Conservation (phyloP, 2,329 filamentous ascomycete genomes). For the Cladosporium sp. region DNA sequence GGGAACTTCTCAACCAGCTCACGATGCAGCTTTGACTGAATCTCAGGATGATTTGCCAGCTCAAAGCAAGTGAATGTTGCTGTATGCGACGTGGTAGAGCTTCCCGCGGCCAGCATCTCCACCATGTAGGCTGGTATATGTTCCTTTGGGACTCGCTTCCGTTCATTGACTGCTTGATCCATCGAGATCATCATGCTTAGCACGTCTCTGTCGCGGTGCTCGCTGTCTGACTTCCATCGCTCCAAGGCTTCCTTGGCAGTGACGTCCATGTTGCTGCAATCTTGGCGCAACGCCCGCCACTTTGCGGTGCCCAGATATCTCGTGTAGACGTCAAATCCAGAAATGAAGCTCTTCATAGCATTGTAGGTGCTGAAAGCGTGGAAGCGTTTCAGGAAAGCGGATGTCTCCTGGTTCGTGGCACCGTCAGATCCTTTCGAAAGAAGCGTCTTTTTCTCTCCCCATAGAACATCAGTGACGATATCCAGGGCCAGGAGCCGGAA, state of each 20-base stretch:
- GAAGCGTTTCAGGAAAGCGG: slow-evolving; percentile 22
- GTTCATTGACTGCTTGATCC: slow-evolving; percentile 16
- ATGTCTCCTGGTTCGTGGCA: slow-evolving; percentile 1
- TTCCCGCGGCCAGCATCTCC: slow-evolving; percentile 25
- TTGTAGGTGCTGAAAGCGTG: slow-evolving; percentile 25
- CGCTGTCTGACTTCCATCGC: slow-evolving; percentile 13
- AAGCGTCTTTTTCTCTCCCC: slow-evolving; percentile 22
- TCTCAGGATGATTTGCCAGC: slow-evolving; percentile 19
- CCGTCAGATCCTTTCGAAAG: slow-evolving; percentile 1
- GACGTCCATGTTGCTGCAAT: slow-evolving; percentile 23
- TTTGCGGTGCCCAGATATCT: slow-evolving; percentile 14
- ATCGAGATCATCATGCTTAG: slow-evolving; percentile 18
- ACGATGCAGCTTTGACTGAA: slow-evolving; percentile 10
- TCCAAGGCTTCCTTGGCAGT: slow-evolving; percentile 20
- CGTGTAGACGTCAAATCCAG: slow-evolving; percentile 18
- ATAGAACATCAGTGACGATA: slow-evolving; percentile 25
- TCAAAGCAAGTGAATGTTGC: slow-evolving; percentile 21
- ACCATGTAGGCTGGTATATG: slow-evolving; percentile 26
- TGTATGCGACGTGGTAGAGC: slow-evolving; percentile 24
- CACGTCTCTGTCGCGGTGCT: slow-evolving; percentile 20
- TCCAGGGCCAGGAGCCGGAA: slow-evolving; percentile 24
- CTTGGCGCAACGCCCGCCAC: slow-evolving; percentile 19
- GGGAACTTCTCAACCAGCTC: slow-evolving; percentile 19
- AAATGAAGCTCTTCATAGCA: slow-evolving; percentile 24
- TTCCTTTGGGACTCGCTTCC: slow-evolving; percentile 15